Base-by-base conservation (phyloP, 345 rosid genomes). In the Arabidopsis suecica region DNA sequence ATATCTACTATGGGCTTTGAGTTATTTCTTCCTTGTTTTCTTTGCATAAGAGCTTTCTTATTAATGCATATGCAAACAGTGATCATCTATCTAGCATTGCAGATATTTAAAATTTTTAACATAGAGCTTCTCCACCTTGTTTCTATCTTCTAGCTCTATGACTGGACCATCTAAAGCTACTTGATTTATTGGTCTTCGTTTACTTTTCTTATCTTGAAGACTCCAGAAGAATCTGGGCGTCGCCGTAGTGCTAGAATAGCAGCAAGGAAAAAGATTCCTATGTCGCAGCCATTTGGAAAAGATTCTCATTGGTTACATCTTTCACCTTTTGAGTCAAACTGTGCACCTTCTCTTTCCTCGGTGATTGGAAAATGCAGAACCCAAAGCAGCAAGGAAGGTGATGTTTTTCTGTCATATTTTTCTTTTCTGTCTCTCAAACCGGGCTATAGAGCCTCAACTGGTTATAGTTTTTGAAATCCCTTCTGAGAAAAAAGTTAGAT, bases 311-410 rank as follows among this genome's bases (percentile, higher is more conserved):
- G 18, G 57, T 62, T 77, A 37, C 72, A 50, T 41, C 67, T 55
- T 60, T 76, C 80, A 65, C 78, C 80, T 65, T 67, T 73, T 25
- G 80, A 80, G 65, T 67, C 79, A 67, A 91, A 84, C 77, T 82
- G 83, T 59, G 74, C 56, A 42, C 81, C 88, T 50, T 54, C 88
- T 18, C 91, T 86, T 76, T 81, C 93, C 50, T 88, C 88, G 67
- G 84, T 86, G 64, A 56, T 77, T 79, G 88, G 83, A 68, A 86
- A 88, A 72, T 86, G 89, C 75, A 90, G 83, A 69, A 77, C 82
- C 82, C 92, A 91, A 76, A 88, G 89, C 78, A 76, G 65, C 77
- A 90, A 87, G 65, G 93, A 94, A 89, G 98, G 93, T 94, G 80
- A 78, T 36, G 34, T 11, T 23, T 4, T 44, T 40, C 41, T 78